phyloP scores from a whole-genome alignment of 805 yeast species.

The Candida stauntonica region DNA sequence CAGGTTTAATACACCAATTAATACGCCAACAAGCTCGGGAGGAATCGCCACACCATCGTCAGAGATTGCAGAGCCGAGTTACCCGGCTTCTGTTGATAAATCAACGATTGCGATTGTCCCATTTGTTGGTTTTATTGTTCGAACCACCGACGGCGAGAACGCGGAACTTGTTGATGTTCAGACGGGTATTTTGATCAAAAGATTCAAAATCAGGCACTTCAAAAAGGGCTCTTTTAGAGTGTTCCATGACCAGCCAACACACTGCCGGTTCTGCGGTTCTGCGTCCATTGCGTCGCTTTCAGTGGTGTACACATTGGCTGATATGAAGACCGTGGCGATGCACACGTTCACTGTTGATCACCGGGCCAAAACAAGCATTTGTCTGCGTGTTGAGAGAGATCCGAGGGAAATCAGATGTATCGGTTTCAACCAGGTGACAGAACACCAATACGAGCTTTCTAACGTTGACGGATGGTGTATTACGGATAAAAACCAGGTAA shows the following conservation, averaged over 20 bases:
- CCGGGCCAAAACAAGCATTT: slow-evolving; percentile 72
- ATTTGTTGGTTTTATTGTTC: slow-evolving; percentile 70
- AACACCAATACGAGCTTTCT: slow-evolving; percentile 62
- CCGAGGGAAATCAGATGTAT: slow-evolving; percentile 86
- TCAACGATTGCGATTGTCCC: slow-evolving; percentile 50
- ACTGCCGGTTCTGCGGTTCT: slow-evolving; percentile 89
- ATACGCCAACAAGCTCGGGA: too few relatives aligned
- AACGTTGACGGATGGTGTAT: slow-evolving; percentile 75
- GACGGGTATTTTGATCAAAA: slow-evolving; percentile 66
- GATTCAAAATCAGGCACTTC: slow-evolving; percentile 57
- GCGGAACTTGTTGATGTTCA: slow-evolving; percentile 76
- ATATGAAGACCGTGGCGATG: slow-evolving; percentile 52
- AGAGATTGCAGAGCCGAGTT: too few relatives aligned
- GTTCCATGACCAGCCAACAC: slow-evolving; percentile 80
- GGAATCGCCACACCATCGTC: too few relatives aligned
- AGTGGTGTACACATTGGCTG: slow-evolving; percentile 62
- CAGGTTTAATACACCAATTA: slow-evolving; percentile 25
- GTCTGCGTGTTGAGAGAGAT: slow-evolving; percentile 88
- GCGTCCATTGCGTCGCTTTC: slow-evolving; percentile 73
- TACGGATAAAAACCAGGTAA: slow-evolving; percentile 70
- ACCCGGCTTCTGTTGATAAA: slow-evolving; percentile 18
- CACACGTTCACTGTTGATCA: slow-evolving; percentile 73
- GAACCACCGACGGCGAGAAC: slow-evolving; percentile 46
- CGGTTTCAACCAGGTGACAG: slow-evolving; percentile 74
- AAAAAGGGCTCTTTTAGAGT: slow-evolving; percentile 54